Evolutionary conservation across 345 rosid genomes (phyloP), one percentile per base, ranked within the genome.

Genomic region (Murraya paniculata): DNA sequence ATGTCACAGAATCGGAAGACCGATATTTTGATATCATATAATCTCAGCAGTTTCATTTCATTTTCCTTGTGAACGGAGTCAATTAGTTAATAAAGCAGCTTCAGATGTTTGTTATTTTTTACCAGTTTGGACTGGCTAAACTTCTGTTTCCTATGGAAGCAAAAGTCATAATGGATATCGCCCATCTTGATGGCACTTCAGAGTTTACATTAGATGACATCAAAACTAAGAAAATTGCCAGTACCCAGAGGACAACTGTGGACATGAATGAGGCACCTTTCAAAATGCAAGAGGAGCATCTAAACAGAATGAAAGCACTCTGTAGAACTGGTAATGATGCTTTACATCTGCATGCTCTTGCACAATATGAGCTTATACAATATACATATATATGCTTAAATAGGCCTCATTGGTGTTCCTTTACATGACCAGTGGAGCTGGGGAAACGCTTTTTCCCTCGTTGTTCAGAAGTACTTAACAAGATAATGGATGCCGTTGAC

Each of bases 111-210:
- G 56, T 45, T 55, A 48, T 69, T 22, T 16, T 60, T 45, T 62
- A 22, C 22, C 85, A 95, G 98, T 95, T 95, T 85, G 98, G 90
- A 64, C 78, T 95, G 36, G 98, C 98, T 36, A 88, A 86, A 55
- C 87, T 90, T 74, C 87, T 95, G 38, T 95, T 93, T 79, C 98
- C 98, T 9, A 84, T 78, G 84, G 98, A 95, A 86, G 94, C 98
- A 14, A 81, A 87, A 86, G 88, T 92, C 55, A 90, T 61, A 7
- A 89, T 84, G 87, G 98, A 91, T 50, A 87, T 93, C 16, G 88
- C 90, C 61, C 86, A 87, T 33, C 73, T 92, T 56, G 93, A 89
- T 33, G 90, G 80, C 19, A 90, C 97, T 78, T 82, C 83, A 4
- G 98, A 95, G 83, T 93, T 90, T 78, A 82, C 84, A 57, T 84